Conservation (phyloP, 106 monocot species). For the Dioscorea zingiberensis region DNA sequence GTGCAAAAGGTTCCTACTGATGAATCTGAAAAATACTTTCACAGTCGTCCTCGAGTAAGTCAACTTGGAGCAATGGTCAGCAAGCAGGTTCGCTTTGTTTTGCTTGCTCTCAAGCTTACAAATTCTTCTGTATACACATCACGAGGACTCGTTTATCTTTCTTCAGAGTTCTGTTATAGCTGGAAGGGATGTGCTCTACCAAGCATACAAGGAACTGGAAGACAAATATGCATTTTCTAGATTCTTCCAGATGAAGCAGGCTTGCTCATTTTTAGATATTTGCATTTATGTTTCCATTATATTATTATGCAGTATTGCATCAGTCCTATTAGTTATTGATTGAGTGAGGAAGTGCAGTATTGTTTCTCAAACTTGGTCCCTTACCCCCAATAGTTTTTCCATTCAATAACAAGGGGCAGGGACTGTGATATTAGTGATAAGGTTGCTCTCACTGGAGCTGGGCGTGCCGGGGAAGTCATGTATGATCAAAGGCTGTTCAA, state of each 20-base stretch:
- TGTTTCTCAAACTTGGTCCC: no score
- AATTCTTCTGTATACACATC: no score
- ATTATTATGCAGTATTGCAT: no score
- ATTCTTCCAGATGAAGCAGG: no score
- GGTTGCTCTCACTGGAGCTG: constrained; percentile 78
- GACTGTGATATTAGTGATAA: constrained; percentile 93
- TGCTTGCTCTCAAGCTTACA: neutral
- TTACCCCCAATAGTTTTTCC: no score
- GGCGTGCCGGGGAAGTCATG: constrained; percentile 71
- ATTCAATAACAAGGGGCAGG: constrained; percentile 88
- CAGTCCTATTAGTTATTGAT: no score
- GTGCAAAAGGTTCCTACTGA: constrained; percentile 70
- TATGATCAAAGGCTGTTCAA: constrained; percentile 98
- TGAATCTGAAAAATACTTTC: constrained; percentile 87
- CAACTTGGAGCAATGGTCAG: constrained; percentile 93
- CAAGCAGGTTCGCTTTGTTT: constrained; percentile 59
- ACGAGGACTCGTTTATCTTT: neutral
- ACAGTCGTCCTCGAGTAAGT: constrained; percentile 88
- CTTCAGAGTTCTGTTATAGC: constrained; percentile 59
- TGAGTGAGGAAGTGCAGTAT: no score
- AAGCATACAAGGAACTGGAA: constrained; percentile 63
- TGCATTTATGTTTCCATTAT: no score
- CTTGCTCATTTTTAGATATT: no score
- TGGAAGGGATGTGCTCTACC: constrained; percentile 65
- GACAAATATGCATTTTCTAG: constrained; percentile 31